Base-by-base conservation (phyloP, 2,329 filamentous ascomycete species). In the Eutypa lata region DNA sequence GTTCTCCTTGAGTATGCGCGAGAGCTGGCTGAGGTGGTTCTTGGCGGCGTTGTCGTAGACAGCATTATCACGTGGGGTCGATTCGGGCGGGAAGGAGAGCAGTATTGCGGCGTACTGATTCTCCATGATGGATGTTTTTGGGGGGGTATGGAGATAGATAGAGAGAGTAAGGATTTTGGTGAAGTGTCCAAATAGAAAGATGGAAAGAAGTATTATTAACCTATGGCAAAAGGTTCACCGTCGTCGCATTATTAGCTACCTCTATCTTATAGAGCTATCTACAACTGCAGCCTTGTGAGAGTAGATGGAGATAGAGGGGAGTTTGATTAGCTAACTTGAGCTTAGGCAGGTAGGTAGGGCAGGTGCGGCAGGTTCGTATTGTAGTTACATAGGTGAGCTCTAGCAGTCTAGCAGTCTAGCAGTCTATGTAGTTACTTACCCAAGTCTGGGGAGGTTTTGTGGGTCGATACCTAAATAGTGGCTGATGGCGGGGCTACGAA, bases 11-110 rank as follows among this genome's bases (percentile, higher is more conserved):
- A 75, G 58, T 35, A 80, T 53, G 53, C 65, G 70, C 33, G 66
- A 66, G 18, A 81, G 61, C 16, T 65, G 65, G 18, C 60, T 55
- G 21, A 71, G 62, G 55, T 82, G 77, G 0, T 59, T 49, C 53
- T 62, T 69, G 48, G 73, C 68, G 10, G 68, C 65, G 18, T 57
- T 58, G 57, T 83, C 72, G 59, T 76, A 79, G 47, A 61, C 53
- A 21, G 68, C 71, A 51, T 72, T 60, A 49, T 66, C 58, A 2
- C 52, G 49, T 37, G 62, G 48, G 43, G 57, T 60, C 26, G 54
- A 51, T 49, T 62, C 60, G 11, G 71, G 68, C 52, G 75, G 71
- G 56, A 81, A 80, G 45, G 68, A 65, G 57, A 73, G 61, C 51
- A 82, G 70, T 44, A 69, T 60, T 38, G 69, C 60, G 35, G 65